A percentile compares a stretch with the other conserved stretches of the same genome.
These are phyloP conservation scores for Nakazawaea wyomingensis DNA, from an alignment of 805 yeast species.

Conservation along the genomic window DNA sequence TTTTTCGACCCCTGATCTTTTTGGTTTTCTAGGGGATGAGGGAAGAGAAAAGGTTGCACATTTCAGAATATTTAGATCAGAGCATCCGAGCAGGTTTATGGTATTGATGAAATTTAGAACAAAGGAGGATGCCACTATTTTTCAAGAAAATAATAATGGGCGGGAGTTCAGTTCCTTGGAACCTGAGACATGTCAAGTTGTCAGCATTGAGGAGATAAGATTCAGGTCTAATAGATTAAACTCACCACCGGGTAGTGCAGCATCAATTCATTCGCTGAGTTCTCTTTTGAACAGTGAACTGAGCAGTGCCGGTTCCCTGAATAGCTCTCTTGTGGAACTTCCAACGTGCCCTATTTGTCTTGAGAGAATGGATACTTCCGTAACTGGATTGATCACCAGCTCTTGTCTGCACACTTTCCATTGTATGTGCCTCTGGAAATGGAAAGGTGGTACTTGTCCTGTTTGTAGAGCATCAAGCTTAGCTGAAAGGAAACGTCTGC, in stretches of 20 bases:
- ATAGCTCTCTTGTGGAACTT: slow-evolving; percentile 39
- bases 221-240: slow-evolving; percentile 28
- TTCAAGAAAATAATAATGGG: slow-evolving; percentile 66
- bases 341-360: slow-evolving; percentile 94
- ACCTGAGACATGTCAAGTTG: slow-evolving; percentile 77
- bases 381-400: slow-evolving; percentile 79
- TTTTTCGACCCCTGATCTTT: slow-evolving; percentile 75
- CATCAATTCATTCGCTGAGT: slow-evolving; percentile 59
- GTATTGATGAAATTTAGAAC: slow-evolving; percentile 71
- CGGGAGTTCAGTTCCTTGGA: slow-evolving; percentile 80
- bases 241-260: slow-evolving; percentile 14
- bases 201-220: slow-evolving; percentile 58
- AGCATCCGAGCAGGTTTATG: slow-evolving; percentile 63
- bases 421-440: slow-evolving; percentile 78
- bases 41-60: slow-evolving; percentile 56
- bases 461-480: slow-evolving; percentile 74
- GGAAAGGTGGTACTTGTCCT: slow-evolving; percentile 90
- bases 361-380: slow-evolving; percentile 76
- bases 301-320: not conserved
- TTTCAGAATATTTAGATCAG: slow-evolving; percentile 65
- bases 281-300: slow-evolving; percentile 8
- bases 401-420: slow-evolving; percentile 94
- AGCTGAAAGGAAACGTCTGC: slow-evolving; percentile 1
- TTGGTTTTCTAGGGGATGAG: slow-evolving; percentile 73
- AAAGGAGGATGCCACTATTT: slow-evolving; percentile 49